Evolutionary conservation across 306 rosid genomes (phyloP).

Genomic region (Pachyrhizus erosus): DNA sequence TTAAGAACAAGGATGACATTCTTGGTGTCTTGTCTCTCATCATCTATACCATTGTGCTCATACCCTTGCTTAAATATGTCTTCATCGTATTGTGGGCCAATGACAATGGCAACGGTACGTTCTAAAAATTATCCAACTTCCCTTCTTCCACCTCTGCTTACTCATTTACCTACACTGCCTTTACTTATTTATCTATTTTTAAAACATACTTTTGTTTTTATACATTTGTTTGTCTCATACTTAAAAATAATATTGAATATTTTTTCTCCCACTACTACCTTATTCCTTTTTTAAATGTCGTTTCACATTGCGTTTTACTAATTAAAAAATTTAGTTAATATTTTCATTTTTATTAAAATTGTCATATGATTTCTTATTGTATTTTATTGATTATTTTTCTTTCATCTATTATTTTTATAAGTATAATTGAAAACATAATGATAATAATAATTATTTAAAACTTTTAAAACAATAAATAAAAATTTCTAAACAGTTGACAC

Average conservation of each 20-base stretch:
- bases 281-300: not conserved
- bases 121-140: not conserved
- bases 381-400: not conserved
- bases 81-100: slow-evolving; percentile 80
- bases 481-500: not conserved
- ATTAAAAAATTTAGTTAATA: not conserved
- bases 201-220: not conserved
- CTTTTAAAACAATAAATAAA: not conserved
- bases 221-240: not conserved
- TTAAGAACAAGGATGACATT: slow-evolving; percentile 54
- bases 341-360: not conserved
- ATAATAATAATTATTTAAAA: no score
- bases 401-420: no score
- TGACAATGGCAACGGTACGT: slow-evolving; percentile 77
- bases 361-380: not conserved
- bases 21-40: slow-evolving; percentile 75
- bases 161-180: no score
- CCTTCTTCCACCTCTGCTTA: not conserved
- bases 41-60: slow-evolving; percentile 67
- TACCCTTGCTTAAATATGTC: slow-evolving; percentile 77
- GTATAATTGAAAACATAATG: not conserved
- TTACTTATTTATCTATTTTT: no score
- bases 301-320: not conserved
- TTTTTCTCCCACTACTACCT: not conserved
- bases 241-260: not conserved